A percentile compares a stretch with the other conserved stretches of the same genome.
Conservation (phyloP, 345 rosid species). For the Populus euphratica region DNA sequence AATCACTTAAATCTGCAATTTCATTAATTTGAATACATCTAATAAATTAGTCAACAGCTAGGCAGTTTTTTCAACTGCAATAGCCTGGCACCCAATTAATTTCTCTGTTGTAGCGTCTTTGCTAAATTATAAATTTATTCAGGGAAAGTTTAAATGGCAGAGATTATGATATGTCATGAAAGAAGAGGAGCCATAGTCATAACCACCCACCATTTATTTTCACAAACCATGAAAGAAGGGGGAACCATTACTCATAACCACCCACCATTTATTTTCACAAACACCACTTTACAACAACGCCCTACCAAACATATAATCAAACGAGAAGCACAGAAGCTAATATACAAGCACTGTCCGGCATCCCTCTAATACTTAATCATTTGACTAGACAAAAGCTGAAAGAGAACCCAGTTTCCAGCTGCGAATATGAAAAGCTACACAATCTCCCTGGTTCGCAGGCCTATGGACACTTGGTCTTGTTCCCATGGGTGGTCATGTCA, state of each 20-base stretch:
- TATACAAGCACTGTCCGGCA: not conserved
- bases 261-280: not conserved
- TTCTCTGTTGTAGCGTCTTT: not conserved
- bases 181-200: not conserved
- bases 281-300: not conserved
- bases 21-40: no score
- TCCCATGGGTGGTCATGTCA: constrained; percentile 16
- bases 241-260: not conserved
- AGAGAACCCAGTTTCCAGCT: not conserved
- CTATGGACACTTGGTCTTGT: constrained; percentile 19
- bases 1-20: no score
- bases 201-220: not conserved
- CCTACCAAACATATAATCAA: not conserved
- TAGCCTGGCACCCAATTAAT: no score
- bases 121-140: not conserved
- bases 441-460: not conserved
- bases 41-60: no score
- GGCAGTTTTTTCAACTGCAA: no score
- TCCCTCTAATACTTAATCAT: not conserved
- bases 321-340: not conserved
- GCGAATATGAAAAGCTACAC: not conserved
- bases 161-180: no score
- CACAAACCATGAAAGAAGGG: not conserved
- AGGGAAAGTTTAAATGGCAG: not conserved
- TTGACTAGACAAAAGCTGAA: not conserved